Percentiles rank a stretch among this genome's conserved stretches.
Conservation (phyloP, 345 rosid genomes). For the Eucalyptus marginata region DNA sequence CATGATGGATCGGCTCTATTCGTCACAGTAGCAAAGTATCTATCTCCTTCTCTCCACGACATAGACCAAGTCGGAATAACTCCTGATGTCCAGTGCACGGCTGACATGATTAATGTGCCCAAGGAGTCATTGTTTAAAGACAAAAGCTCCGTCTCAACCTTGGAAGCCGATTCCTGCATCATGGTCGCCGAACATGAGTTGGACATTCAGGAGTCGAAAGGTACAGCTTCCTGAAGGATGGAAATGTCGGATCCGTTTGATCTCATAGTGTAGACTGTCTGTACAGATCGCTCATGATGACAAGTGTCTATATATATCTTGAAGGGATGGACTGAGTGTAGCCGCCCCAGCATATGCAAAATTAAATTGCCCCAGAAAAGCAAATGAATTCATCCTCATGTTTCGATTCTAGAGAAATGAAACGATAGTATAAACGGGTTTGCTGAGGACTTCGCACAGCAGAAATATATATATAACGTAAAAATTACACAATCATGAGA, state of each 20-base stretch:
- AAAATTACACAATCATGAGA: neutral
- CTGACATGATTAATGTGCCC: conserved; percentile 50
- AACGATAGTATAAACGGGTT: neutral
- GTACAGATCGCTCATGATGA: neutral
- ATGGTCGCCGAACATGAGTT: conserved; percentile 87
- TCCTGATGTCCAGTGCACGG: conserved; percentile 83
- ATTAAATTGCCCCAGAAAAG: neutral
- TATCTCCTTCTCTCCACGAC: conserved; percentile 81
- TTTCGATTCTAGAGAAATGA: neutral
- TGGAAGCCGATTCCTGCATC: conserved; percentile 82
- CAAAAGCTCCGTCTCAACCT: conserved; percentile 36
- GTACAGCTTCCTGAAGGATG: conserved; percentile 51
- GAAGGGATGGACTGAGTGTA: neutral
- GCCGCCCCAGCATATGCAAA: neutral
- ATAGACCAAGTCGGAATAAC: conserved; percentile 76
- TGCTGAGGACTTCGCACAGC: neutral
- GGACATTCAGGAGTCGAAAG: conserved; percentile 46
- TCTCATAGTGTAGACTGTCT: neutral
- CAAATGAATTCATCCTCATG: neutral
- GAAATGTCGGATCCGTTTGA: neutral
- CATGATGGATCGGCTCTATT: conserved; percentile 90
- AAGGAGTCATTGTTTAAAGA: conserved; percentile 25
- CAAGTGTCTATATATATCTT: neutral
- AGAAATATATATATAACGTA: neutral
- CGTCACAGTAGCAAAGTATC: conserved; percentile 81